Evolutionary conservation across 768 basidiomycete species (phyloP).

Genomic region (Tremella mesenterica): DNA sequence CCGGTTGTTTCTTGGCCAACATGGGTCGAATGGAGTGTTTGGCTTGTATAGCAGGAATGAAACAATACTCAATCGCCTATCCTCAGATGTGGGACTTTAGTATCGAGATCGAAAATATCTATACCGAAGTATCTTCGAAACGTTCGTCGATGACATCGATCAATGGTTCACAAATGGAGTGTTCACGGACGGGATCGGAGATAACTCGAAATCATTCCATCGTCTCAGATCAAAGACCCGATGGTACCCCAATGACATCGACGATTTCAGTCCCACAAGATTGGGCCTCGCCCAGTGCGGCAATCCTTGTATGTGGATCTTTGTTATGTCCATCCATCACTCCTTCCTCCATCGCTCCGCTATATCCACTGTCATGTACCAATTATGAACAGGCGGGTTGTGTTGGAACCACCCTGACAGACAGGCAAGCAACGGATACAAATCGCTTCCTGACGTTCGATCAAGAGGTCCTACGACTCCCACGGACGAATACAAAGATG

Average conservation of each 20-base stretch:
- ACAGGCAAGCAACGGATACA: constrained; percentile 4
- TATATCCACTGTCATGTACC: no score
- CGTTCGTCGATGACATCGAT: background rate
- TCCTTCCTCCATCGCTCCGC: no score
- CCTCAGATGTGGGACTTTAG: constrained; percentile 77
- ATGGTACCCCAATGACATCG: background rate
- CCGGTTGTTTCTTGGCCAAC: constrained; percentile 70
- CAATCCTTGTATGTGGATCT: constrained; percentile 1
- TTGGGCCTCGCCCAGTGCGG: background rate
- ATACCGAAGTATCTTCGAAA: background rate
- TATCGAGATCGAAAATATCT: constrained; percentile 51
- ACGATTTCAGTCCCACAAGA: background rate
- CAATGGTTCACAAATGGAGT: background rate
- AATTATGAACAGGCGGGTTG: no score
- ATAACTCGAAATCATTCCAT: background rate
- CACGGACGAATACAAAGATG: background rate
- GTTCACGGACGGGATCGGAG: background rate
- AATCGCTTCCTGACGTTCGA: background rate
- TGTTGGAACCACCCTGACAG: background rate
- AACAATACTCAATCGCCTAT: constrained; percentile 61
- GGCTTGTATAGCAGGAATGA: constrained; percentile 73
- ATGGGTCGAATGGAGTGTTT: constrained; percentile 72
- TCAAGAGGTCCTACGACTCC: background rate
- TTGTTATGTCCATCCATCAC: background rate
- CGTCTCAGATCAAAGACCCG: no score